phyloP scores from a whole-genome alignment of 202 grass and related monocot genomes.

The Hordeum pubiflorum region DNA sequence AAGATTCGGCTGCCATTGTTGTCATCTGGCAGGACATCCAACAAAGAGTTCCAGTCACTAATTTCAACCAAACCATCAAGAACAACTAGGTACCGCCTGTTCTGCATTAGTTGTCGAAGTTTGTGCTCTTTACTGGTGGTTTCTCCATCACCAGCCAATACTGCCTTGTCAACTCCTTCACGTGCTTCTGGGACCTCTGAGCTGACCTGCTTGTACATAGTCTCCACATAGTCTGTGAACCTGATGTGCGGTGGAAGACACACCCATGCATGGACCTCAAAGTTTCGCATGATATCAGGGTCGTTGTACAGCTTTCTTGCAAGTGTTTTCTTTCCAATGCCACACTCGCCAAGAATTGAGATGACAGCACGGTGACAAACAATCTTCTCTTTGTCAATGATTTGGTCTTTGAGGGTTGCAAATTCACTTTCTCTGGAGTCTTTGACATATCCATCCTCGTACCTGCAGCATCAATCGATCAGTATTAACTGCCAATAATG shows the following conservation, averaged over 20 bases:
- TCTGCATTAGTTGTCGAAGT: constrained; percentile 13
- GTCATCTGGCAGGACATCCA: constrained; percentile 35
- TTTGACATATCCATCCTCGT: constrained; percentile 27
- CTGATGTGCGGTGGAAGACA: constrained; percentile 38
- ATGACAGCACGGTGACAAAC: constrained; percentile 25
- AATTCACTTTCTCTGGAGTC: constrained; percentile 36
- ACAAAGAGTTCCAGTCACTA: constrained; percentile 44
- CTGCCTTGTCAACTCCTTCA: background rate
- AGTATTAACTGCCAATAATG: background rate
- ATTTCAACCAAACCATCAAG: constrained; percentile 42
- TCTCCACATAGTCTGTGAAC: constrained; percentile 36
- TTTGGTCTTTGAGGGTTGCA: constrained; percentile 24
- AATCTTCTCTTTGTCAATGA: constrained; percentile 24
- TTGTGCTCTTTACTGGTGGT: constrained; percentile 4
- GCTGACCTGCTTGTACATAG: constrained; percentile 23
- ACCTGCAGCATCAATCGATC: constrained; percentile 18
- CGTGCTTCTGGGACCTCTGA: constrained; percentile 31
- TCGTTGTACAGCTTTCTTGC: constrained; percentile 32
- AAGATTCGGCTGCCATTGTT: constrained; percentile 43
- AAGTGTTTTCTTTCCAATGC: constrained; percentile 41
- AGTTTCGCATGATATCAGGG: constrained; percentile 31
- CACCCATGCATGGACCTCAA: constrained; percentile 38
- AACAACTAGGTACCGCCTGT: constrained; percentile 38
- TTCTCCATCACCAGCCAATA: background rate
- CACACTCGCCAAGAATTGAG: constrained; percentile 28